Conservation (phyloP, 345 rosid genomes). For the Syzygium jambos region DNA sequence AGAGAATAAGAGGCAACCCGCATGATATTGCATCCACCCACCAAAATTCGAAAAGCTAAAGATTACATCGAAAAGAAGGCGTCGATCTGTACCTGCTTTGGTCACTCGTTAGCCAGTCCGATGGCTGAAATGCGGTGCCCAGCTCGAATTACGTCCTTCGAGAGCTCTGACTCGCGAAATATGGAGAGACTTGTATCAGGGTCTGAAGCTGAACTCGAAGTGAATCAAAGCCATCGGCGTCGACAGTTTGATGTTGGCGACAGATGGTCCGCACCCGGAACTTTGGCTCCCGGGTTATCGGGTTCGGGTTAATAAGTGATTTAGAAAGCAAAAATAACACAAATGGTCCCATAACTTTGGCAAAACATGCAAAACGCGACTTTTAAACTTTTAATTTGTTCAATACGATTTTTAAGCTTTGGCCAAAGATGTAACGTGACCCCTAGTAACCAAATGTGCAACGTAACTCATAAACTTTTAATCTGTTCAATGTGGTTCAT, state of each 20-base stretch:
- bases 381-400: no score
- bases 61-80: neutral
- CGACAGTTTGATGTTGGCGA: neutral
- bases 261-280: neutral
- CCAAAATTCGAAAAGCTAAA: neutral
- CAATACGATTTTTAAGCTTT: no score
- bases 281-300: neutral
- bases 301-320: neutral
- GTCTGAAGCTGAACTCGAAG: neutral
- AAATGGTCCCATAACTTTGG: no score
- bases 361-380: rapidly evolving
- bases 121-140: neutral
- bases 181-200: neutral
- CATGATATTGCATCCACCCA: neutral
- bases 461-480: no score
- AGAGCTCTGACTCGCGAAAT: neutral
- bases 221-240: neutral
- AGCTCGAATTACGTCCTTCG: neutral
- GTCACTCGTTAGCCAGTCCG: neutral
- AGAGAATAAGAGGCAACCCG: neutral
- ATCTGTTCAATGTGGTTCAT: no score
- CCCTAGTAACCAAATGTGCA: no score
- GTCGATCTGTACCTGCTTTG: neutral
- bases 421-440: no score
- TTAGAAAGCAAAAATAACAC: neutral